These are phyloP conservation scores for Aspergillus sojae DNA, from an alignment of 2,329 filamentous ascomycete genomes.

Conservation along the genomic window DNA sequence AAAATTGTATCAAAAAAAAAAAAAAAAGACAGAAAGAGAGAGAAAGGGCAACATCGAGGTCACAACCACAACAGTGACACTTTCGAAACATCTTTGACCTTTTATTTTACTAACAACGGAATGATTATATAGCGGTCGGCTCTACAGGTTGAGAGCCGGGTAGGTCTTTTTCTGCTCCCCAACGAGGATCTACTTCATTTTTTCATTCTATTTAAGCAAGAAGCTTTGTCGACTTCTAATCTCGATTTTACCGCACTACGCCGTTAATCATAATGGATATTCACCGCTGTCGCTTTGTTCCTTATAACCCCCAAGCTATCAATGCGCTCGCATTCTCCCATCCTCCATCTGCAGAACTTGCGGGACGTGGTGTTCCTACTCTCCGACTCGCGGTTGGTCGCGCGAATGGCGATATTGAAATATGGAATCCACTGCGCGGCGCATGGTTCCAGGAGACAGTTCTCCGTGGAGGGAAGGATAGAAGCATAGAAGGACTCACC, in stretches of 20 bases:
- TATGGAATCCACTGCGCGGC: slow-evolving; percentile 87
- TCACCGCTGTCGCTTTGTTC: slow-evolving; percentile 94
- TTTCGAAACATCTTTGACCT: background rate
- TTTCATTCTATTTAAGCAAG: background rate
- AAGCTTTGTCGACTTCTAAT: slow-evolving; percentile 13
- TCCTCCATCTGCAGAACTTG: slow-evolving; percentile 53
- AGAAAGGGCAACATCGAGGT: slow-evolving; percentile 17
- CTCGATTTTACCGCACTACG: slow-evolving; percentile 9
- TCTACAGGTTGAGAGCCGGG: slow-evolving; percentile 24
- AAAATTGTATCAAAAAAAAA: slow-evolving; percentile 32
- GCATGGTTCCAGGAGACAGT: slow-evolving; percentile 89
- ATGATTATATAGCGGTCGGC: slow-evolving; percentile 27
- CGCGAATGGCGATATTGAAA: slow-evolving; percentile 93
- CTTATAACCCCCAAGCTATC: slow-evolving; percentile 87
- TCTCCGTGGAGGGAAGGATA: slow-evolving; percentile 78
- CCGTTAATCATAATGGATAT: slow-evolving; percentile 72
- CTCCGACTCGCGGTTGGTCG: slow-evolving; percentile 85
- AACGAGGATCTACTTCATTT: slow-evolving; percentile 3
- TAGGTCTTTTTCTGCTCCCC: slow-evolving; percentile 6
- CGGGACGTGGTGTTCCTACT: slow-evolving; percentile 56
- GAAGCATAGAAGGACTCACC: slow-evolving; percentile 84
- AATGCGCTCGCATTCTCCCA: slow-evolving; percentile 95
- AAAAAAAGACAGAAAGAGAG: background rate
- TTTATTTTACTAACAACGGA: slow-evolving; percentile 13
- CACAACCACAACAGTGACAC: slow-evolving; percentile 7